A percentile compares a stretch with the other conserved stretches of the same genome.
Conservation (phyloP, 805 yeast genomes). For the Barnettozyma sp. region DNA sequence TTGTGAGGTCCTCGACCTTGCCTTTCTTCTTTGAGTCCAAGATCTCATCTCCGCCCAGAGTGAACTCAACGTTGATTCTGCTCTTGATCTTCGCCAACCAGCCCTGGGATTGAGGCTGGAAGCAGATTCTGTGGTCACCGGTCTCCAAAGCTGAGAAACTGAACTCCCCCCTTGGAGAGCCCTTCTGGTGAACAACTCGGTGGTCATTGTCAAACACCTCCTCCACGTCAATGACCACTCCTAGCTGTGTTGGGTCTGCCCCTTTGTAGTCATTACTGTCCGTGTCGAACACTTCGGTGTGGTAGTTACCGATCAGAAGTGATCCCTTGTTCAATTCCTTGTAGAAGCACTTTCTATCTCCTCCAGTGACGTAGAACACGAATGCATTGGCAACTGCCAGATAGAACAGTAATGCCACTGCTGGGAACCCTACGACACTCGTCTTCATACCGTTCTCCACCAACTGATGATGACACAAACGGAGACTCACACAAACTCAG, state of each 20-base stretch:
- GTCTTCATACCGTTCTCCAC: not conserved
- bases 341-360: constrained; percentile 48
- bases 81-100: constrained; percentile 38
- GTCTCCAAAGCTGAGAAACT: constrained; percentile 75
- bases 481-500: too few species aligned
- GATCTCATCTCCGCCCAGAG: constrained; percentile 55
- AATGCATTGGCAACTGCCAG: constrained; percentile 31
- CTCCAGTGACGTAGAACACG: constrained; percentile 46
- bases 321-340: constrained; percentile 47
- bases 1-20: constrained; percentile 44
- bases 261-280: constrained; percentile 29
- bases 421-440: constrained; percentile 1
- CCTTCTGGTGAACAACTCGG: constrained; percentile 63
- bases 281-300: constrained; percentile 39
- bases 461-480: too few species aligned
- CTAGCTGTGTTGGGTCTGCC: constrained; percentile 30
- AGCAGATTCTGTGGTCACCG: constrained; percentile 85
- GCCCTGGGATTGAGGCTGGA: constrained; percentile 45
- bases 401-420: constrained; percentile 10
- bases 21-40: constrained; percentile 57
- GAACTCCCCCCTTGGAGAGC: constrained; percentile 58
- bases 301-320: constrained; percentile 42
- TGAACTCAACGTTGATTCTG: constrained; percentile 69
- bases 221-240: constrained; percentile 39
- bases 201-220: constrained; percentile 82